Conservation (phyloP, 495 filamentous ascomycete genomes). For the Peziza echinospora region DNA sequence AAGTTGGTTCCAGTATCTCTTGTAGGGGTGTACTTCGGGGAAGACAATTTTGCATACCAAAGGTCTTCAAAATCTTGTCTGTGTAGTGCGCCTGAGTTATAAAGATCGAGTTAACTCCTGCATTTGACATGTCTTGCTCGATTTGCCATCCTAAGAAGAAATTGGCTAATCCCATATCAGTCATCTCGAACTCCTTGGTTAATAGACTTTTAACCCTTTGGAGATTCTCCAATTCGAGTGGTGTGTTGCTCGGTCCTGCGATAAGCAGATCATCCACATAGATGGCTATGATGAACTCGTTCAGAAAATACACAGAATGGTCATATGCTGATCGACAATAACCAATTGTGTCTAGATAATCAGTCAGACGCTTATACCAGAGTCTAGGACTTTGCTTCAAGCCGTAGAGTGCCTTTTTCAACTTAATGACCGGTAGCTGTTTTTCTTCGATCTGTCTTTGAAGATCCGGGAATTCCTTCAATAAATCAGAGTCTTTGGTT, state of each 20-base stretch:
- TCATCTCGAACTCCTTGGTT: slow-evolving; percentile 2
- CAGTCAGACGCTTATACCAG: slow-evolving; percentile 4
- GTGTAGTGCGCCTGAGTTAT: slow-evolving; percentile 1
- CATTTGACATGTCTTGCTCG: too few species aligned
- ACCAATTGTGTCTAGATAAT: neutral
- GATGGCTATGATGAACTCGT: neutral
- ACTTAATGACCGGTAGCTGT: neutral
- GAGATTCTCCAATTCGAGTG: neutral
- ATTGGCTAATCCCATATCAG: slow-evolving; percentile 1
- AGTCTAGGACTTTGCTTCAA: slow-evolving; percentile 1
- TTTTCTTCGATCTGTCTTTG: too few species aligned
- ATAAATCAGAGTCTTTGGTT: too few species aligned
- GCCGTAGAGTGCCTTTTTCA: slow-evolving; percentile 5
- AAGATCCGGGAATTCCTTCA: too few species aligned
- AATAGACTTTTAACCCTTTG: neutral
- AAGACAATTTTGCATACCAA: neutral
- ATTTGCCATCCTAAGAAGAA: slow-evolving; percentile 5
- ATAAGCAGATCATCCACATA: slow-evolving; percentile 6
- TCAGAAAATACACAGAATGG: neutral
- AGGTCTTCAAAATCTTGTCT: neutral
- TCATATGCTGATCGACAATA: neutral
- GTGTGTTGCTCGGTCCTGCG: too few species aligned
- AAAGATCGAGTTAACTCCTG: too few species aligned
- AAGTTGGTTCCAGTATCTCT: too few species aligned
- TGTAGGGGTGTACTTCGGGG: neutral